Percentiles rank a stretch among this genome's conserved stretches.
These are phyloP conservation scores for Xylaria polymorpha DNA, from an alignment of 2,329 filamentous ascomycete species.

Conservation along the genomic window DNA sequence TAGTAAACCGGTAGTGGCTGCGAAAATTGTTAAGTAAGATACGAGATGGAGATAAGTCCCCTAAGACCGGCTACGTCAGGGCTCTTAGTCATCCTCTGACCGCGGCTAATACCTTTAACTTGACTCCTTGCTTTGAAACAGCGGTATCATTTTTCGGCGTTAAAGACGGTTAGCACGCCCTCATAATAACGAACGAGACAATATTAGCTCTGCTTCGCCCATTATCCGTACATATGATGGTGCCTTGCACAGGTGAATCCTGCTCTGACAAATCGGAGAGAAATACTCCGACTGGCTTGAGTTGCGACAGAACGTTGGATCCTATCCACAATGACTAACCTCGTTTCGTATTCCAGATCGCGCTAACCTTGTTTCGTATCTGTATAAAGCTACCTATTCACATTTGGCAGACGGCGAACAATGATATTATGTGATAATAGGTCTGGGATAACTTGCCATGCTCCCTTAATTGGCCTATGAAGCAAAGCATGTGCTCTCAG, in stretches of 20 bases:
- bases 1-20: too few species aligned
- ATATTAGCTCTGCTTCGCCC: too few species aligned
- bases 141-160: neutral
- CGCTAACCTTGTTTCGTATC: conserved; percentile 20
- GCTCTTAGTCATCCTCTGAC: neutral
- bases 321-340: conserved; percentile 23
- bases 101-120: neutral
- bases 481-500: neutral
- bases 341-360: conserved; percentile 27
- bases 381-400: neutral
- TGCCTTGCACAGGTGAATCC: neutral
- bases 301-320: neutral
- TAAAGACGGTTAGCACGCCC: neutral
- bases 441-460: neutral
- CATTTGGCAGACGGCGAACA: neutral
- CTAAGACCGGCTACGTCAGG: neutral
- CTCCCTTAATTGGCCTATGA: neutral
- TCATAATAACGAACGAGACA: neutral
- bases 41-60: neutral
- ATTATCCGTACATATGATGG: neutral
- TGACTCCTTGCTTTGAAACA: neutral
- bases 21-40: neutral
- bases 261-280: neutral
- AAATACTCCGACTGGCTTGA: neutral
- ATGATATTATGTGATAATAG: neutral